These are phyloP conservation scores for Calonectria naviculata DNA, from an alignment of 2,329 filamentous ascomycete genomes.

Conservation along the genomic window DNA sequence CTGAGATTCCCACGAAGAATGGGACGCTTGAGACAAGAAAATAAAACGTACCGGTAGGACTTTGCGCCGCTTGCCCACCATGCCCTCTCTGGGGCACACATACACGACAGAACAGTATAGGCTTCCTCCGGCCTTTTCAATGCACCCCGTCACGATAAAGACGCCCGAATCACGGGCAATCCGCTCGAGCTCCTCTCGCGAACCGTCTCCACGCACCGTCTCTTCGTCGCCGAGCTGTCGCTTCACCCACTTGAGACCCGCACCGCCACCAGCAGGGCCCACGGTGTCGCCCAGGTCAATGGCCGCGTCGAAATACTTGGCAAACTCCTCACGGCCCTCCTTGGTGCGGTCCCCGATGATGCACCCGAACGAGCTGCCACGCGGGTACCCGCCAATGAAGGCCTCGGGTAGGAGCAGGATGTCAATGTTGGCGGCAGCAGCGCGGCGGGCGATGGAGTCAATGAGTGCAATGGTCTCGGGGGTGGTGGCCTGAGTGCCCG, in stretches of 20 bases:
- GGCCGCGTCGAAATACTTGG: conserved; percentile 81
- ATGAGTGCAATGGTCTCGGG: conserved; percentile 74
- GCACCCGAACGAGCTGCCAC: conserved; percentile 81
- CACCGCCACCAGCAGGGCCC: conserved; percentile 68
- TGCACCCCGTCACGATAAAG: conserved; percentile 82
- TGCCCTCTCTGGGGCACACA: conserved; percentile 78
- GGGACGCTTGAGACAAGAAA: background rate
- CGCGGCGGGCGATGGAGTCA: conserved; percentile 69
- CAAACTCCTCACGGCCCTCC: conserved; percentile 82
- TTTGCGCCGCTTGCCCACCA: conserved; percentile 88
- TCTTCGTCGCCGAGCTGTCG: conserved; percentile 58
- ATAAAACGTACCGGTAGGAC: conserved; percentile 79
- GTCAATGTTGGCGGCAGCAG: conserved; percentile 67
- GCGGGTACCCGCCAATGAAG: conserved; percentile 91
- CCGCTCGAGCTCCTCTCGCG: conserved; percentile 81
- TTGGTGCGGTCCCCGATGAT: conserved; percentile 76
- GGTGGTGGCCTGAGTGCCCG: conserved; percentile 61
- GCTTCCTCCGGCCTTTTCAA: conserved; percentile 84
- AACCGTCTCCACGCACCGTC: conserved; percentile 65
- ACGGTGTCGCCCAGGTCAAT: conserved; percentile 87
- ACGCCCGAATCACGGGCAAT: conserved; percentile 83
- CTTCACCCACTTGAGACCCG: conserved; percentile 77
- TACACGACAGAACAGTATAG: conserved; percentile 88
- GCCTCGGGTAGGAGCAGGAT: conserved; percentile 92
- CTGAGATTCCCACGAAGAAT: background rate